These are phyloP conservation scores for Pisolithus thermaeus DNA, from an alignment of 1,284 basidiomycete genomes.

Conservation along the genomic window DNA sequence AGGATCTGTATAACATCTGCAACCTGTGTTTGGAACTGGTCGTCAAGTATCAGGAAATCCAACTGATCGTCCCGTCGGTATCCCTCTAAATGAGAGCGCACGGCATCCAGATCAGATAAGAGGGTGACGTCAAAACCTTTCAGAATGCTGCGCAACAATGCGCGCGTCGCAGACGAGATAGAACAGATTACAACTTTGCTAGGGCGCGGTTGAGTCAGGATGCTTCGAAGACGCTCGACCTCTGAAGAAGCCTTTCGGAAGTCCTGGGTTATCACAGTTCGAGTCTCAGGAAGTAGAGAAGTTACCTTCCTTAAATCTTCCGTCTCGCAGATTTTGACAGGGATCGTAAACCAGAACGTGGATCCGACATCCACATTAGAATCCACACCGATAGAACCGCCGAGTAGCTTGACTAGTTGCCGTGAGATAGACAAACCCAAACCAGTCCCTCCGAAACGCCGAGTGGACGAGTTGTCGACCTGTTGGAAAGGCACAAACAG, in stretches of 20 bases:
- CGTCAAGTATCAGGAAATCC: constrained; percentile 62
- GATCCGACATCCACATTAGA: constrained; percentile 60
- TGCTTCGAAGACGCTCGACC: constrained; percentile 4
- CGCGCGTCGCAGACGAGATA: constrained; percentile 48
- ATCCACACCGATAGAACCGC: constrained; percentile 63
- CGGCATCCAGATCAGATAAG: constrained; percentile 39
- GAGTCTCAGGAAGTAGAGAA: not conserved
- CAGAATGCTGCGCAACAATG: constrained; percentile 53
- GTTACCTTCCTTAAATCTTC: constrained; percentile 42
- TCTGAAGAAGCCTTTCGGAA: not conserved
- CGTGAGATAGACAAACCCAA: constrained; percentile 66
- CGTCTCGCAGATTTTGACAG: constrained; percentile 50
- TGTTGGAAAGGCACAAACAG: constrained; percentile 70
- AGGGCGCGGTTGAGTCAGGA: constrained; percentile 41
- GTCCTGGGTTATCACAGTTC: not conserved
- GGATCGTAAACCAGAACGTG: constrained; percentile 66
- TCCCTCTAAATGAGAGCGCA: not conserved
- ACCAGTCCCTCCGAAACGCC: constrained; percentile 67
- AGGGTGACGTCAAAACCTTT: constrained; percentile 46
- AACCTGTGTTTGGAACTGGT: constrained; percentile 53
- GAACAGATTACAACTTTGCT: constrained; percentile 53
- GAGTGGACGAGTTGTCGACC: constrained; percentile 68
- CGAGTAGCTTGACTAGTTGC: constrained; percentile 68
- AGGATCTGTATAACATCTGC: constrained; percentile 49
- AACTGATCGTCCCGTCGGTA: constrained; percentile 36